Conservation (phyloP, 768 basidiomycete species). For the Plicaturopsis crispa region DNA sequence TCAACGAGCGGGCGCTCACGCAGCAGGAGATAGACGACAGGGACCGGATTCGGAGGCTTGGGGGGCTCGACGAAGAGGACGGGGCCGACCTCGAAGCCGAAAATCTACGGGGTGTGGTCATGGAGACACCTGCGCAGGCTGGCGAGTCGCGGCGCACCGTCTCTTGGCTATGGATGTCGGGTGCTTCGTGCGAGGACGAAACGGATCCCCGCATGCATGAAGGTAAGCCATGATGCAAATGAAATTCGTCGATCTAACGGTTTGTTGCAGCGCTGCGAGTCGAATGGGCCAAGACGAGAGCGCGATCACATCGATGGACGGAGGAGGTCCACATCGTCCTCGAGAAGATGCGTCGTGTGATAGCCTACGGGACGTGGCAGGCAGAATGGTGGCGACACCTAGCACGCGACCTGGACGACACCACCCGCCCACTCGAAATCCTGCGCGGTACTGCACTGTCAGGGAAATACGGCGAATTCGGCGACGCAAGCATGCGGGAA, state of each 20-base stretch:
- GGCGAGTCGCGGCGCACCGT: neutral
- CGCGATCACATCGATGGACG: slow-evolving; percentile 5
- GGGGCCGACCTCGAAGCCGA: neutral
- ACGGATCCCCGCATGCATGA: neutral
- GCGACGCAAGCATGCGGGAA: neutral
- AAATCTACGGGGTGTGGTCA: no score
- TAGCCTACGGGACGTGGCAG: neutral
- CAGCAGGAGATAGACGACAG: slow-evolving; percentile 10
- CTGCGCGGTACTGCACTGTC: no score
- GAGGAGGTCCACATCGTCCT: slow-evolving; percentile 5
- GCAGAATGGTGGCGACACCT: neutral
- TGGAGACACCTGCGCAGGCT: neutral
- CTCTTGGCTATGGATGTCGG: neutral
- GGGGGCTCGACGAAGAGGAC: neutral
- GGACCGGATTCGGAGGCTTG: neutral
- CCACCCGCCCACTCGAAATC: no score
- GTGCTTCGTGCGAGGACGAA: neutral
- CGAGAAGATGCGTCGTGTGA: slow-evolving; percentile 5
- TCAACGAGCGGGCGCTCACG: slow-evolving; percentile 7
- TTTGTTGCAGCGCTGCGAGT: slow-evolving; percentile 5
- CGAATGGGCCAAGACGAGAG: slow-evolving; percentile 7
- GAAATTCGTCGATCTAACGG: neutral
- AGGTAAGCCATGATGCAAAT: slow-evolving; percentile 1
- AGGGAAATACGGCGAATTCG: no score
- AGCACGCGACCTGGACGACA: neutral